Evolutionary conservation across 1,284 basidiomycete species (phyloP).

Genomic region (Melampsora americana): DNA sequence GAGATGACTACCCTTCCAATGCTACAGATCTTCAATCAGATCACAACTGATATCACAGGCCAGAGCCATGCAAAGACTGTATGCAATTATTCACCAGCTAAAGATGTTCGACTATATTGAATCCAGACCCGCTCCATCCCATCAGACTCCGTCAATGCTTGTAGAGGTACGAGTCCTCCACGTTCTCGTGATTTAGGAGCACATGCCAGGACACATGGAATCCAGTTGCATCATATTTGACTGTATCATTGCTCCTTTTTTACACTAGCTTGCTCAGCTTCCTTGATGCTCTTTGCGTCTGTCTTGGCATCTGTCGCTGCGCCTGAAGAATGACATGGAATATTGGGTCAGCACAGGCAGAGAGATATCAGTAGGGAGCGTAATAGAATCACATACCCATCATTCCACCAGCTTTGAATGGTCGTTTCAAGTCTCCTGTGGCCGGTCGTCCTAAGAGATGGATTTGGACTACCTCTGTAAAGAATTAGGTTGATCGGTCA

Average conservation of each 20-base stretch:
- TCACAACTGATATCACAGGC: too few relatives aligned
- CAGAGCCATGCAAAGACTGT: too few relatives aligned
- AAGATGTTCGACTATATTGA: background rate
- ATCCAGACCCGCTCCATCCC: background rate
- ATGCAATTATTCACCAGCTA: background rate
- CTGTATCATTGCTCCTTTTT: slow-evolving; percentile 35
- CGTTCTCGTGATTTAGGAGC: too few relatives aligned
- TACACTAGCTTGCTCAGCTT: slow-evolving; percentile 39
- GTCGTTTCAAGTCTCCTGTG: slow-evolving; percentile 38
- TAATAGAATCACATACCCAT: slow-evolving; percentile 18
- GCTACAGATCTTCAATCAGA: too few relatives aligned
- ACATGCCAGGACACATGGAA: background rate
- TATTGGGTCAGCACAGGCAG: background rate
- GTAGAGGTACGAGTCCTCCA: too few relatives aligned
- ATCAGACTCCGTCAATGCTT: too few relatives aligned
- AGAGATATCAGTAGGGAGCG: background rate
- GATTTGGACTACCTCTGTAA: slow-evolving; percentile 39
- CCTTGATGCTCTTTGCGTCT: slow-evolving; percentile 43
- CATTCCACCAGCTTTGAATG: slow-evolving; percentile 40
- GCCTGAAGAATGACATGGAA: slow-evolving; percentile 17
- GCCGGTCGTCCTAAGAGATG: slow-evolving; percentile 35
- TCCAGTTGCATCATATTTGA: background rate
- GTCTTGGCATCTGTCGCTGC: slow-evolving; percentile 40
- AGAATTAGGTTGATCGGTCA: background rate
- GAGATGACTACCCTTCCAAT: too few relatives aligned